These are phyloP conservation scores for Xylaria cubensis DNA, from an alignment of 495 filamentous ascomycete genomes.

Conservation along the genomic window DNA sequence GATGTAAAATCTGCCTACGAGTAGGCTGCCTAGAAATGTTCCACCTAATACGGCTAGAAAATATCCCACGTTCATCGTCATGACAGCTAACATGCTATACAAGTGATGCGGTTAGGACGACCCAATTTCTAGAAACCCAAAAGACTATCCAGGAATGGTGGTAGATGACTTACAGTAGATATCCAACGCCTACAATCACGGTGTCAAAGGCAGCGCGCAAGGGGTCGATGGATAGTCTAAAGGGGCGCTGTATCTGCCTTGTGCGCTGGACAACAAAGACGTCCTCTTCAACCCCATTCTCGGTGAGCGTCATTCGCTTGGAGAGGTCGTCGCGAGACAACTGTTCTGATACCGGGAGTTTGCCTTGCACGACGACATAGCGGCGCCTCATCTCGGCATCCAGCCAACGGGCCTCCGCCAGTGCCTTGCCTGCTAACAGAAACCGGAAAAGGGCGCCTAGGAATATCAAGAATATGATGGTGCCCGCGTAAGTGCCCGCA, in stretches of 20 bases:
- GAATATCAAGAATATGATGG: constrained; percentile 84
- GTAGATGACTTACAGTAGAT: constrained; percentile 78
- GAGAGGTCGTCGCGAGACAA: constrained; percentile 56
- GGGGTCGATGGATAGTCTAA: constrained; percentile 80
- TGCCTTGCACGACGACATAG: constrained; percentile 76
- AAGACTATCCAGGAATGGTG: constrained; percentile 3
- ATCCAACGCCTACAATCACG: constrained; percentile 75
- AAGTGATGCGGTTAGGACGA: constrained; percentile 29
- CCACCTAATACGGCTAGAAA: constrained; percentile 87
- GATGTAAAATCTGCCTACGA: constrained; percentile 70
- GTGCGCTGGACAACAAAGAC: constrained; percentile 70
- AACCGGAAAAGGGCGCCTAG: constrained; percentile 72
- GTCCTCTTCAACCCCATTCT: constrained; percentile 75
- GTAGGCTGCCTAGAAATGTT: constrained; percentile 82
- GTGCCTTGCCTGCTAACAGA: constrained; percentile 69
- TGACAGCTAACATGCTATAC: constrained; percentile 92
- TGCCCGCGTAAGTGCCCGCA: constrained; percentile 76
- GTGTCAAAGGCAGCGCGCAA: constrained; percentile 73
- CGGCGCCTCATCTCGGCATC: constrained; percentile 71
- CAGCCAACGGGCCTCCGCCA: constrained; percentile 60
- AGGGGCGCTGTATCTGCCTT: constrained; percentile 62
- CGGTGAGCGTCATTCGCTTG: constrained; percentile 66
- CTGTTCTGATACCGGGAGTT: constrained; percentile 60
- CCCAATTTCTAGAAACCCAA: not conserved
- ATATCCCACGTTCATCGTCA: constrained; percentile 98